Base-by-base conservation (phyloP, 2,329 filamentous ascomycete genomes). In the Epichloe brachyelytri region DNA sequence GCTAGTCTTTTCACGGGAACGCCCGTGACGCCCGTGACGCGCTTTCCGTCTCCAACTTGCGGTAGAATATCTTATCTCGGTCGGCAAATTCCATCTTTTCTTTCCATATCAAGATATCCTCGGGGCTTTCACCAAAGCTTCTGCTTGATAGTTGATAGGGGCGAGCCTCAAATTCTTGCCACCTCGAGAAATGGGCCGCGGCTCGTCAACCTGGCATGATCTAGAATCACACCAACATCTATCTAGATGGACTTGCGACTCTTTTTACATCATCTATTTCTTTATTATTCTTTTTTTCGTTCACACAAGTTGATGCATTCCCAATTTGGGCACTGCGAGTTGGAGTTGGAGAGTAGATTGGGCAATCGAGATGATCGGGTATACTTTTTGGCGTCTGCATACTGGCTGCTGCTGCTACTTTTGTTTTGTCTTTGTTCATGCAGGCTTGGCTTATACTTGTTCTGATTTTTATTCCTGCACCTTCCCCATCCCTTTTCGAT, bases 351-450 rank as follows among this genome's bases (percentile, higher is more conserved):
- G 36, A 46, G 39, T 51, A 48, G 50, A 50, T 39, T 34, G 51
- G 45, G 22, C 37, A 43, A 50, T 34, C 37, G 34, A 34, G 43
- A 48, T 12, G 26, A 54, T 46, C 40, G 46, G 44, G 47, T 43
- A 41, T 17, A 48, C 34, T 50, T 50, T 52, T 50, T 55, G 55
- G 55, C 55, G 52, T 55, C 48, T 52, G 55, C 51, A 56, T 55
- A 38, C 49, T 43, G 38, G 26, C 19, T 46, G 20, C 34, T 37
- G 49, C 39, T n/a, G n/a, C 37, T 15, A 5, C 38, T 17, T 43
- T 36, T 26, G 11, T 12, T 45, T 36, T n/a, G 10, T 8, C 30
- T 19, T 45, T 19, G 38, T 45, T 11, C 43, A 50, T 45, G 26
- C 36, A 15, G 11, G 3, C 46, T 44, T 17, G 17, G 3, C 43